Conservation (phyloP, 2,329 filamentous ascomycete species). For the Alternaria rosae region DNA sequence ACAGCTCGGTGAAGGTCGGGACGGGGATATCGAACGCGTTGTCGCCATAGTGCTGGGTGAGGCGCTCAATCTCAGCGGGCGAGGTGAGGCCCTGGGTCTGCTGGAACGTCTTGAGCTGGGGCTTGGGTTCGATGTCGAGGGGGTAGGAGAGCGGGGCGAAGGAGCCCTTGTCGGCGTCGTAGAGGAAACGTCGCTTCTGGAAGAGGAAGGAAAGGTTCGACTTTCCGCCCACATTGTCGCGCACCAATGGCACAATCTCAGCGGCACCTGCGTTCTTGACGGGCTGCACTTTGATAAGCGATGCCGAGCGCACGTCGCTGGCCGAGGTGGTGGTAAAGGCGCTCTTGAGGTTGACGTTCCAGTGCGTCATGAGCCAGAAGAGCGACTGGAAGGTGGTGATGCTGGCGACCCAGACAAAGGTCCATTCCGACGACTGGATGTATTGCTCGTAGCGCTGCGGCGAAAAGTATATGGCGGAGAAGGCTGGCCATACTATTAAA, state of each 20-base stretch:
- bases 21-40: slow-evolving; percentile 99
- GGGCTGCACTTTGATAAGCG: slow-evolving; percentile 92
- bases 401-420: slow-evolving; percentile 88
- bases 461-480: slow-evolving; percentile 86
- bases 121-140: slow-evolving; percentile 86
- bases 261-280: slow-evolving; percentile 85
- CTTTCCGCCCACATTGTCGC: slow-evolving; percentile 79
- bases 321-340: slow-evolving; percentile 80
- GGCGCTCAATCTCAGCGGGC: slow-evolving; percentile 75
- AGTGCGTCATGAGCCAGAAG: slow-evolving; percentile 94
- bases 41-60: slow-evolving; percentile 91
- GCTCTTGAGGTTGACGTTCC: slow-evolving; percentile 88
- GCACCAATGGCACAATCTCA: slow-evolving; percentile 83
- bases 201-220: slow-evolving; percentile 88
- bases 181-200: slow-evolving; percentile 96
- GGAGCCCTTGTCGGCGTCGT: slow-evolving; percentile 71
- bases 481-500: slow-evolving; percentile 87
- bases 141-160: slow-evolving; percentile 85
- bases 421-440: slow-evolving; percentile 96
- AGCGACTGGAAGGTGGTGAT: slow-evolving; percentile 90
- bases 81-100: slow-evolving; percentile 76
- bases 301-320: slow-evolving; percentile 73
- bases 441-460: slow-evolving; percentile 86
- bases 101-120: slow-evolving; percentile 79
- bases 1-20: slow-evolving; percentile 92